Evolutionary conservation across 345 rosid genomes (phyloP), one percentile per base, ranked within the genome.

Genomic region (Laguncularia racemosa): DNA sequence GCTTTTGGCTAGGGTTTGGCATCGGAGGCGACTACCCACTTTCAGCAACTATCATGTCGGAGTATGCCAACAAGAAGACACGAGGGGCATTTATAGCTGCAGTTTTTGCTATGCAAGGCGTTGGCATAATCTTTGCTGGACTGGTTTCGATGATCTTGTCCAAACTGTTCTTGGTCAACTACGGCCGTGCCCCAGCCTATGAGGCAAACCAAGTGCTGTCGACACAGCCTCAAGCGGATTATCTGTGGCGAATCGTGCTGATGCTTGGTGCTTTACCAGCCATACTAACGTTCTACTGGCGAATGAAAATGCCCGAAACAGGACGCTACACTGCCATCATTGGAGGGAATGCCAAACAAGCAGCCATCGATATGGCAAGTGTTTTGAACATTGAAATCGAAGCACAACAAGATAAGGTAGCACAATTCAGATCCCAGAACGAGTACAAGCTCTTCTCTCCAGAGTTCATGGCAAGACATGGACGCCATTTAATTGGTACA

Each of bases 1-100:
- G 89, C 63, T 86, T 86, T 46, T 86, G 95, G 95, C 68, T 86
- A 0, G 87, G 95, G 45, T 81, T 86, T 4, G 96, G 96, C 9
- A 77, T 88, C 3, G 91, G 95, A 0, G 91, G 95, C 3, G 95
- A 87, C 55, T 87, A 87, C 50, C 95, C 91, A 14, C 80, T 88
- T 26, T 88, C 89, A 0, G 88, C 92, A 13, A 80, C 86, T 0
- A 83, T 83, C 44, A 88, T 88, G 86, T 78, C 77, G 0, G 90
- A 84, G 64, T 81, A 85, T 44, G 82, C 81, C 0, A 82, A 79
- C 44, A 73, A 74, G 57, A 79, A 63, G 53, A 79, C 80, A 6
- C 80, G 81, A 0, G 82, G 84, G 7, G 67, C 72, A 18, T 79
- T 79, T 56, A 76, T 82, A 13, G 84, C 81, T 0, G 77, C 86